Percentiles rank a stretch among this genome's conserved stretches.
phyloP scores from a whole-genome alignment of 2,329 filamentous ascomycete species.

The Didymella keratinophila region DNA sequence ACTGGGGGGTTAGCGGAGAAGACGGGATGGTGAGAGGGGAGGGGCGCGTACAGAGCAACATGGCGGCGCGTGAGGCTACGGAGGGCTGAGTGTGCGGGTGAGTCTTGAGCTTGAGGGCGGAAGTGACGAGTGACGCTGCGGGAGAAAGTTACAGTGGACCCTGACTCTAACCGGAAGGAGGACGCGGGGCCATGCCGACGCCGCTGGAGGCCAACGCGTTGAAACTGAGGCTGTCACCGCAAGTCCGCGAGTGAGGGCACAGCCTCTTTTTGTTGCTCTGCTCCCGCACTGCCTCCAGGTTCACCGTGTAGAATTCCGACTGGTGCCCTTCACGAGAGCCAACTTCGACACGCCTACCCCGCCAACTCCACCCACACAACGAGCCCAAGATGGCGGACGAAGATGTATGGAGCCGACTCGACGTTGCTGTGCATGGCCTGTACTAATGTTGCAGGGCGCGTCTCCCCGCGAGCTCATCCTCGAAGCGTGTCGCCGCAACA shows the following conservation, averaged over 20 bases:
- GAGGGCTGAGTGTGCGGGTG: too few species aligned
- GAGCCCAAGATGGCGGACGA: constrained; percentile 46
- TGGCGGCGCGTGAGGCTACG: constrained; percentile 40
- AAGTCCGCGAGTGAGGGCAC: background rate
- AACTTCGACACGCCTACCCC: background rate
- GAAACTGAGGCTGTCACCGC: constrained; percentile 17
- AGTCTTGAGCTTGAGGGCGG: too few species aligned
- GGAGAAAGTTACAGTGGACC: constrained; percentile 43
- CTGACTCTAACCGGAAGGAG: constrained; percentile 29
- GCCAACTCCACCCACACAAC: constrained; percentile 2
- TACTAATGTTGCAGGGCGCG: constrained; percentile 71
- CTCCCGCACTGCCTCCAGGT: background rate
- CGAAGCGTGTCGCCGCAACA: constrained; percentile 93
- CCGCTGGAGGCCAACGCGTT: constrained; percentile 5
- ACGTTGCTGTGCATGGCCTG: background rate
- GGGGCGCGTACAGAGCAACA: constrained; percentile 70
- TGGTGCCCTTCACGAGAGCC: background rate
- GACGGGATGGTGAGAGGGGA: background rate
- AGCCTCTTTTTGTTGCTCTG: background rate
- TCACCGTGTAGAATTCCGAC: background rate
- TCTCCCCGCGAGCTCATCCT: constrained; percentile 84
- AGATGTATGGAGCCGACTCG: constrained; percentile 29
- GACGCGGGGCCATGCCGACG: constrained; percentile 32
- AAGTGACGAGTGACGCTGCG: background rate
- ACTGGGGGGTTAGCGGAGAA: constrained; percentile 53